Evolutionary conservation across 306 rosid genomes (phyloP).

Genomic region (Oxytropis ochrocephala): DNA sequence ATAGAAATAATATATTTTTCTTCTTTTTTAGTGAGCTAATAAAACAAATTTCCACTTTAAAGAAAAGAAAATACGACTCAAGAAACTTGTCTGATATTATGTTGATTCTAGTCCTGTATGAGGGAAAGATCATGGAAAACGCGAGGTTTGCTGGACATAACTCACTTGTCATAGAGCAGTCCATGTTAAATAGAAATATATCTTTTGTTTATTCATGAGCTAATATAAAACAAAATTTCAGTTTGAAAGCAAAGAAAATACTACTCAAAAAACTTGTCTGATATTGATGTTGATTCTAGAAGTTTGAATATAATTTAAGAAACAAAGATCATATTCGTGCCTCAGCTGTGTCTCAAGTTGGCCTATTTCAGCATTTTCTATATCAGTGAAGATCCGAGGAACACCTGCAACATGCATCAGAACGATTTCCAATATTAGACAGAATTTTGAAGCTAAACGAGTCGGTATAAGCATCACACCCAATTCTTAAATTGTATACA

Average conservation of each 20-base stretch:
- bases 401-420: constrained; percentile 54
- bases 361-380: constrained; percentile 61
- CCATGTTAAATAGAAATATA: neutral
- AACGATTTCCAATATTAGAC: constrained; percentile 1
- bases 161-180: neutral
- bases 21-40: neutral
- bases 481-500: neutral
- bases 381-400: constrained; percentile 79
- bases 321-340: constrained; percentile 47
- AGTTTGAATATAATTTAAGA: constrained; percentile 63
- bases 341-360: constrained; percentile 46
- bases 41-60: neutral
- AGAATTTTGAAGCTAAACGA: neutral
- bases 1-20: neutral
- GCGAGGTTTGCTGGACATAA: neutral
- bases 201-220: neutral
- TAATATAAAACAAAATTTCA: neutral
- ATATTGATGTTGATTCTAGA: constrained; percentile 94
- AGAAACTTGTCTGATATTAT: constrained; percentile 84
- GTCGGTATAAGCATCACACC: neutral
- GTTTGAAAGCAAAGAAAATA: neutral
- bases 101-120: constrained; percentile 76
- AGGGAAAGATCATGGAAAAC: constrained; percentile 74
- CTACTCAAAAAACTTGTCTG: constrained; percentile 67
- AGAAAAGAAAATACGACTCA: constrained; percentile 10